phyloP scores from a whole-genome alignment of 2,329 filamentous ascomycete genomes.

The Trichophyton benhamiae region DNA sequence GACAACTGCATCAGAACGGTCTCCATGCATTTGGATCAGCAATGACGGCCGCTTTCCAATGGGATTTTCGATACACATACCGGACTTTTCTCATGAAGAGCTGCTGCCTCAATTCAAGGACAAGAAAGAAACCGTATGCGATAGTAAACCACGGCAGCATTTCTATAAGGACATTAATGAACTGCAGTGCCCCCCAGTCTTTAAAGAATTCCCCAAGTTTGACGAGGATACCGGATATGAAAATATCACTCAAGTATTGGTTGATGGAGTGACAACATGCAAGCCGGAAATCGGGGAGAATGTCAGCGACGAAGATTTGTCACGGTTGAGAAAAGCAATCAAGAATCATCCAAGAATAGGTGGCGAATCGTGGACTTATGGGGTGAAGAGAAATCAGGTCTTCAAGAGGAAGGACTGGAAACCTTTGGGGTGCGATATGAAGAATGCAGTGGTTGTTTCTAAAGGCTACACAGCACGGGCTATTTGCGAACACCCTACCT shows the following conservation, averaged over 20 bases:
- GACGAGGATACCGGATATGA: neutral
- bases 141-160: neutral
- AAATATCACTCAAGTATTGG: neutral
- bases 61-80: constrained; percentile 3
- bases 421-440: neutral
- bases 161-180: neutral
- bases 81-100: constrained; percentile 2
- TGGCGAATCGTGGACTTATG: neutral
- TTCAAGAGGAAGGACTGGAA: neutral
- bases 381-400: neutral
- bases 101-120: neutral
- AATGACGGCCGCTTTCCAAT: constrained; percentile 2
- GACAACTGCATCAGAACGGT: neutral
- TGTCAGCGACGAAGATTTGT: neutral
- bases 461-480: neutral
- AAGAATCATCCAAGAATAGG: neutral
- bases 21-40: constrained; percentile 4
- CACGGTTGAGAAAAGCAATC: neutral
- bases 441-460: neutral
- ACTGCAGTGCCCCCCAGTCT: neutral
- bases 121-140: neutral
- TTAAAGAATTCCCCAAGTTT: neutral
- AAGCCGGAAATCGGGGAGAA: neutral
- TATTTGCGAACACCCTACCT: neutral
- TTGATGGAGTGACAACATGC: neutral